Evolutionary conservation across 2,329 filamentous ascomycete species (phyloP), one percentile per base, ranked within the genome.

Genomic region (Verticillium isaacii): DNA sequence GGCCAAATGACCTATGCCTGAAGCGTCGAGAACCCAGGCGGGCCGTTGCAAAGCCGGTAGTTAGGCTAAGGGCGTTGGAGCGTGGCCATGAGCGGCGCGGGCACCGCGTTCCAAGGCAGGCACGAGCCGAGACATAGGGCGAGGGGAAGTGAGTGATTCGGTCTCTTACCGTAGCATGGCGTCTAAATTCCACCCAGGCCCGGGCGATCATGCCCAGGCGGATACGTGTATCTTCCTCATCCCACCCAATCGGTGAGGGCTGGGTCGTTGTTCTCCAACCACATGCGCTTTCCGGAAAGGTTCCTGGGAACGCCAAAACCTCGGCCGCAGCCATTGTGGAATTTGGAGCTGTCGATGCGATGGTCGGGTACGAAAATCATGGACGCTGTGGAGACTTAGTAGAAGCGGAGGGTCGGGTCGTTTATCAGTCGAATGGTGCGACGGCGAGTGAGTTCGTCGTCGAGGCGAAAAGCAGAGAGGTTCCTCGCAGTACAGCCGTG

Each of bases 301-400:
- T 73, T 71, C 72, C 75, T 73, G 71, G 75, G 67, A 74, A 75
- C 65, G 72, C 71, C 73, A 79, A 70, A 75, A 83, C 75, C 68
- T 77, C 75, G 76, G 77, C 78, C 72, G 81, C 74, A 74, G 83
- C 82, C 83, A 86, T 86, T 72, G 70, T 82, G 80, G 73, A 73
- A 77, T 74, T 77, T 74, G 69, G 73, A 76, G 73, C 76, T 80
- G 73, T 73, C 78, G 68, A 71, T 70, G 69, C 77, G 70, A 72
- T 72, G 70, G 68, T 67, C 67, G 66, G 73, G 69, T 74, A 73
- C 76, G 74, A 77, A 72, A 82, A 78, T 78, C 83, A 85, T 85
- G 81, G 80, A 79, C 77, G 77, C 79, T 78, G 68, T 63, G 66
- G 60, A 62, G 60, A 61, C 29, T 60, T 36, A 52, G 61, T 50